Conservation (phyloP, 2,329 filamentous ascomycete genomes). For the Clonostachys sp. region DNA sequence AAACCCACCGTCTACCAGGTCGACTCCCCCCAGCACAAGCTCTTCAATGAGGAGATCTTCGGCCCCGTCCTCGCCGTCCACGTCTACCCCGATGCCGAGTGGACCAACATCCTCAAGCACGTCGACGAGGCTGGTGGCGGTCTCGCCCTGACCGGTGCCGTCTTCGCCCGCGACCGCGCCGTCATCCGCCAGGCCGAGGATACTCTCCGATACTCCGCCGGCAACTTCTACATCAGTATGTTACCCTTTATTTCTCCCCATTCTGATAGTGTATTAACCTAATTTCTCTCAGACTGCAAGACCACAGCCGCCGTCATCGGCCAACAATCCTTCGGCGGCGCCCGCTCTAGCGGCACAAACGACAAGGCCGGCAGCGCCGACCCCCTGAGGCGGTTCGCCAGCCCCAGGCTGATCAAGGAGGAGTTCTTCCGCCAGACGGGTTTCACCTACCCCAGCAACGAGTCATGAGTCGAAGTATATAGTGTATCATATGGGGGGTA, state of each 20-base stretch:
- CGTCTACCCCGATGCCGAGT: conserved; percentile 36
- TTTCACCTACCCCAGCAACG: conserved; percentile 63
- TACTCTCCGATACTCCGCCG: conserved; percentile 59
- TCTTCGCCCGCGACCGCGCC: conserved; percentile 62
- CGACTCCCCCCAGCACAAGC: conserved; percentile 30
- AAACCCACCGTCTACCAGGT: conserved; percentile 40
- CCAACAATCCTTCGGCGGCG: conserved; percentile 63
- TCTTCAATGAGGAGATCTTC: conserved; percentile 42
- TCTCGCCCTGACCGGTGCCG: conserved; percentile 57
- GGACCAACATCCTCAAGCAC: conserved; percentile 18
- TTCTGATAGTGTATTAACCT: background rate
- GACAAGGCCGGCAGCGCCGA: conserved; percentile 61
- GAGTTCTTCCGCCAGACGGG: conserved; percentile 55
- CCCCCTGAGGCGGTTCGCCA: conserved; percentile 55
- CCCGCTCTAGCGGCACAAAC: conserved; percentile 60
- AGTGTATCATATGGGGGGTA: too few species aligned
- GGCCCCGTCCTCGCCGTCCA: conserved; percentile 39
- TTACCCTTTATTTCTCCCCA: background rate
- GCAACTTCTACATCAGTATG: conserved; percentile 67
- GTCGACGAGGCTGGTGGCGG: conserved; percentile 35
- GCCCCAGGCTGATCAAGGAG: conserved; percentile 61
- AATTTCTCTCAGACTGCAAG: conserved; percentile 50
- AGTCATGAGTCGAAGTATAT: conserved; percentile 13
- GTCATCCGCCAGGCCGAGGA: conserved; percentile 61
- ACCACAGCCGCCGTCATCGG: conserved; percentile 62